Base-by-base conservation (phyloP, 106 monocot species). In the Apostasia shenzhenica region DNA sequence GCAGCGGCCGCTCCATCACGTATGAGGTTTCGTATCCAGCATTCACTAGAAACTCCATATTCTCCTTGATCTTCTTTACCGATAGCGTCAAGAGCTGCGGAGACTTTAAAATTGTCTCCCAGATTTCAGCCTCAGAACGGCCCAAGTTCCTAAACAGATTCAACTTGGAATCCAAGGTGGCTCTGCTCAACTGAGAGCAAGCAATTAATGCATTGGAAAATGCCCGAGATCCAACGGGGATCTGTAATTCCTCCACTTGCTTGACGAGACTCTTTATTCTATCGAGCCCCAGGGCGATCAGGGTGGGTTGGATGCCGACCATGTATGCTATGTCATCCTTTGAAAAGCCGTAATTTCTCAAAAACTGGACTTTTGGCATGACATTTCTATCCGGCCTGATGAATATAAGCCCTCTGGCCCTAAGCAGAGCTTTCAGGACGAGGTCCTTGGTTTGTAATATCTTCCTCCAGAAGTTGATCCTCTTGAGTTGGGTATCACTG, bases 1-100 rank as follows among this genome's bases (percentile, higher is more conserved):
- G 13, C 40, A 12, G 45, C 2, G 73, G 77, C 38, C 54, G 51
- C 2, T 9, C 45, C 11, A 48, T 37, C 4, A 82, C 6, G 3
- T 70, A 73, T 1, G 67, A 50, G 14, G 38, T 14, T 10, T 62
- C 54, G 11, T 47, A 58, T 37, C 78, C 82, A 2, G 59, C 73
- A 4, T 55, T 50, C 44, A 69, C 2, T 11, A 78, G 53, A 50
- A 82, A 82, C 26, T 77, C 69, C 63, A 70, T 59, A n/a, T 65
- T 78, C 45, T 12, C 14, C 4, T 63, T 55, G 6, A 78, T 7
- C 3, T 57, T 82, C 5, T 59, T 50, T 59, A 70, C 66, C 0
- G 82, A 70, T 10, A 74, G 39, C 5, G 10, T 40, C 5, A 66
- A 2, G 9, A 82, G 8, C 1, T n/a, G 6, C 6, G 82, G 82